These are phyloP conservation scores for Mycena haematopus DNA, from an alignment of 768 basidiomycete genomes.

Conservation along the genomic window DNA sequence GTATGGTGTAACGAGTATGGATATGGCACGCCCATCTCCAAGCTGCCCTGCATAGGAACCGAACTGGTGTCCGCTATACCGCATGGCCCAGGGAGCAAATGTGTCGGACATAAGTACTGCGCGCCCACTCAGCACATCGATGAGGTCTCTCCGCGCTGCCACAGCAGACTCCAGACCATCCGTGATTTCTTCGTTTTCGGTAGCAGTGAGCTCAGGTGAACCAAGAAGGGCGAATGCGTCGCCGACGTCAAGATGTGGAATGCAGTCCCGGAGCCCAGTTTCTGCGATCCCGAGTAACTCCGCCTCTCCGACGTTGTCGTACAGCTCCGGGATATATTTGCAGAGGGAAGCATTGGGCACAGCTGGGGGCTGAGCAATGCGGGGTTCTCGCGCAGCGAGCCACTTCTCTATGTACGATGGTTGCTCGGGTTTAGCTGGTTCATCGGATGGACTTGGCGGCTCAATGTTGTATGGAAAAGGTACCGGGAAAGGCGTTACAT, in stretches of 20 bases:
- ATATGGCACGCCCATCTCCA: constrained; percentile 95
- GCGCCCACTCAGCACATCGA: constrained; percentile 84
- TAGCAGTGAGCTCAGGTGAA: constrained; percentile 53
- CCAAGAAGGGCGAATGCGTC: constrained; percentile 79
- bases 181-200: constrained; percentile 4
- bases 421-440: constrained; percentile 41
- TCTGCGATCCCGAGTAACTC: constrained; percentile 76
- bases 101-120: constrained; percentile 65
- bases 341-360: constrained; percentile 44
- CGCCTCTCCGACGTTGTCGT: constrained; percentile 54
- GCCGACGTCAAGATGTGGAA: constrained; percentile 88
- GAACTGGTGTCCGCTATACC: constrained; percentile 93
- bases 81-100: constrained; percentile 85
- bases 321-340: constrained; percentile 55
- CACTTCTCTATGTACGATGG: constrained; percentile 76
- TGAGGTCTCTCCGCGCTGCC: constrained; percentile 67
- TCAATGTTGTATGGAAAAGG: constrained; percentile 84
- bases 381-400: constrained; percentile 71
- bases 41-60: constrained; percentile 93
- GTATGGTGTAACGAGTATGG: constrained; percentile 82
- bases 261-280: constrained; percentile 70
- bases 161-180: constrained; percentile 40
- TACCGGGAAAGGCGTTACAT: constrained; percentile 81
- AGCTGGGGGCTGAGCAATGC: constrained; percentile 34
- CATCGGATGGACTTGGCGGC: constrained; percentile 54